Base-by-base conservation (phyloP, 1,284 basidiomycete species). In the Rhodotorula sp. region DNA sequence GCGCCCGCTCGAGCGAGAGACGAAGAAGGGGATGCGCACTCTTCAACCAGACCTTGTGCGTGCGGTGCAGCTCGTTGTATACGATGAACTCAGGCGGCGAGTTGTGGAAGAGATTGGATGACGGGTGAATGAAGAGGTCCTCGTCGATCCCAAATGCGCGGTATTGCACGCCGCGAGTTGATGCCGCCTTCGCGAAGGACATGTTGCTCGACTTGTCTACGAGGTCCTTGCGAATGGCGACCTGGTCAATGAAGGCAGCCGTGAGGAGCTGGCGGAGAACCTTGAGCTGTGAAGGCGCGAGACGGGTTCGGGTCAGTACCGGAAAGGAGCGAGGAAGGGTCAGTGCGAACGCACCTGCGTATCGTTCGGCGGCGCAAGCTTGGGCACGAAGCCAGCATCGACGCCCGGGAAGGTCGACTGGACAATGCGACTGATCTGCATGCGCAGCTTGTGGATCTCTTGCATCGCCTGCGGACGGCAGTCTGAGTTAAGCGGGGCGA, bases 371-470 rank as follows among this genome's bases (percentile, higher is more conserved):
- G 92, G 93, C 48, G 83, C 80, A 21, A 94, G 83, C 69, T 88
- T 87, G 8, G 85, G 84, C 8, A 83, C 81, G 75, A 91, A 88
- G 21, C 86, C 85, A 2, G 86, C 83, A 69, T 89, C 85, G 13
- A 85, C 81, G 10, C 85, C 86, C 1, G 89, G 85, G 77, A 91
- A 91, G 78, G 89, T 88, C 36, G 85, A 83, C 67, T 87, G 85
- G 2, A 94, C 90, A 64, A 97, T 94, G 76, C 85, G 88, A 78
- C 87, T 91, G 70, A 97, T 90, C 79, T 97, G 97, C 0, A 88
- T 86, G 53, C 95, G 88, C n/a, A 99, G 85, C 81, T 99, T 98
- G 82, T 96, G 95, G 55, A 98, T 97, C 83, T 99, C 97, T 82
- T 97, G 92, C 95, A 99, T 99, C 0, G 94, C 92, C 92, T 96